Conservation (phyloP, 73 alveolate genomes). For the Paramecium octaurelia region DNA sequence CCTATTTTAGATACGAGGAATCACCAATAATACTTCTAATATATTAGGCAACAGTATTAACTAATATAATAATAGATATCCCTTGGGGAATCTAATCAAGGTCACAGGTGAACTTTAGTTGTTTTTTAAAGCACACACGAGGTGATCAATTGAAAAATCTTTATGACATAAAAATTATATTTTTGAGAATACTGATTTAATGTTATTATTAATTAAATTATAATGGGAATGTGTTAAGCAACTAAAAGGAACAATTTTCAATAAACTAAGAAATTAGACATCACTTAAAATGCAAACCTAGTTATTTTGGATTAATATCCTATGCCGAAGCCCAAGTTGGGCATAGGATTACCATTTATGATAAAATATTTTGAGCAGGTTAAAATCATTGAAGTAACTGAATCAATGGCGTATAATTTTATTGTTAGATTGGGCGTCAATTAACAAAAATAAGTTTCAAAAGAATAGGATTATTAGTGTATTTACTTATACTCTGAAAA, state of each 20-base stretch:
- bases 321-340: not conserved
- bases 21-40: no score
- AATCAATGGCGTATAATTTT: slow-evolving; percentile 5
- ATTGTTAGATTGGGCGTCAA: not conserved
- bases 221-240: not conserved
- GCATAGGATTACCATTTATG: not conserved
- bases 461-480: not conserved
- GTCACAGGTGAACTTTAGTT: no score
- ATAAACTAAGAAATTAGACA: not conserved
- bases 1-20: no score
- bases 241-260: not conserved
- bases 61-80: not conserved
- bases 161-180: not conserved
- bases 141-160: not conserved
- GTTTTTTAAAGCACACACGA: no score
- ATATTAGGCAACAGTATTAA: no score
- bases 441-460: not conserved
- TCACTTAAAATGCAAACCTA: not conserved
- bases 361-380: not conserved
- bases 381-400: slow-evolving; percentile 6
- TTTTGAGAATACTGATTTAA: not conserved
- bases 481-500: not conserved
- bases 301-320: not conserved
- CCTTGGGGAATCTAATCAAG: not conserved
- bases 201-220: not conserved